Percentiles rank a stretch among this genome's conserved stretches.
Evolutionary conservation across 2,329 filamentous ascomycete species (phyloP).

Genomic region (Talaromyces sp.): DNA sequence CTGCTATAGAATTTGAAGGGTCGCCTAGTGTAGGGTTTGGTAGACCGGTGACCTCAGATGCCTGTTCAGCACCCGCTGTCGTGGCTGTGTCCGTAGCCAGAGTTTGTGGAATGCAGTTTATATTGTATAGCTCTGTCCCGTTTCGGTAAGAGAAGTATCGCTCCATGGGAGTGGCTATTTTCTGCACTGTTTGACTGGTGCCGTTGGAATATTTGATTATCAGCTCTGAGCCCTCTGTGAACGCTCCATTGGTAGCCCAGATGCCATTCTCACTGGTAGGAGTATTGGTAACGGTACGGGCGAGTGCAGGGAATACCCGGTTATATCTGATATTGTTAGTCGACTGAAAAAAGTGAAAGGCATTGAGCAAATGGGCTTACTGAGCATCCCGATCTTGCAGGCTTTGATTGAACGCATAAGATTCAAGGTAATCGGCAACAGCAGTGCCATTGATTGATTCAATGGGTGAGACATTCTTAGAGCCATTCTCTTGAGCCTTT

Average conservation of each 20-base stretch:
- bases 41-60: conserved; percentile 20
- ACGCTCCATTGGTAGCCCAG: conserved; percentile 22
- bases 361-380: conserved; percentile 34
- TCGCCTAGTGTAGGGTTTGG: conserved; percentile 24
- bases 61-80: conserved; percentile 19
- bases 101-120: conserved; percentile 23
- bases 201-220: conserved; percentile 25
- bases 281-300: conserved; percentile 24
- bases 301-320: conserved; percentile 24
- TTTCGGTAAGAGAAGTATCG: conserved; percentile 24
- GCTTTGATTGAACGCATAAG: conserved; percentile 51
- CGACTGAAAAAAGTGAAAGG: background rate
- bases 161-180: conserved; percentile 21
- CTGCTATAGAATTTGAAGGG: conserved; percentile 38
- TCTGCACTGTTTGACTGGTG: conserved; percentile 19
- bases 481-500: conserved; percentile 16
- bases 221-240: conserved; percentile 23
- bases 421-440: conserved; percentile 48
- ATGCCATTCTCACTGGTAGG: conserved; percentile 18
- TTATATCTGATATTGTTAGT: conserved; percentile 24
- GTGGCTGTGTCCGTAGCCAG: conserved; percentile 11
- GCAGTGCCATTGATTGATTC: conserved; percentile 61
- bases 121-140: conserved; percentile 21
- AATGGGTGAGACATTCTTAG: conserved; percentile 52
- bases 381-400: conserved; percentile 62